Evolutionary conservation across 768 basidiomycete species (phyloP).

Genomic region (Coprinopsis marcescibilis): DNA sequence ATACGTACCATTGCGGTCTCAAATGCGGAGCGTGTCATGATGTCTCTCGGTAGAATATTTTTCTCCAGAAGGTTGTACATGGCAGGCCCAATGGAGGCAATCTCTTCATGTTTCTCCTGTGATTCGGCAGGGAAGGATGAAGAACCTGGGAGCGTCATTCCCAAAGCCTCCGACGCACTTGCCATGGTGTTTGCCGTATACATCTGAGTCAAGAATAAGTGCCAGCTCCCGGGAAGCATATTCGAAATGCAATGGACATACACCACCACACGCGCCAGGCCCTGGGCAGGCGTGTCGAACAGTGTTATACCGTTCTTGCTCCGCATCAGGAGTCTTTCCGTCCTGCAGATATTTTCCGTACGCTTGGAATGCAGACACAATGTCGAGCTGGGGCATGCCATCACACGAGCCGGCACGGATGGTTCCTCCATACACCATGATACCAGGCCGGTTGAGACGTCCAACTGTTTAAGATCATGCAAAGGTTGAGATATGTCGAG

Average conservation of each 20-base stretch:
- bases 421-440: slow-evolving; percentile 98
- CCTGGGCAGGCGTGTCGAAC: slow-evolving; percentile 95
- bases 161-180: slow-evolving; percentile 88
- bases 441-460: slow-evolving; percentile 87
- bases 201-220: slow-evolving; percentile 64
- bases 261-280: slow-evolving; percentile 95
- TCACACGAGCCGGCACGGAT: slow-evolving; percentile 92
- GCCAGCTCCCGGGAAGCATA: not conserved
- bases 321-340: slow-evolving; percentile 78
- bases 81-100: slow-evolving; percentile 68
- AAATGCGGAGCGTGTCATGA: slow-evolving; percentile 95
- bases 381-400: slow-evolving; percentile 82
- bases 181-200: slow-evolving; percentile 99
- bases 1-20: slow-evolving; percentile 90
- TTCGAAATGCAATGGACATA: slow-evolving; percentile 36
- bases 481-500: slow-evolving; percentile 14
- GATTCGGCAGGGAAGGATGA: slow-evolving; percentile 95
- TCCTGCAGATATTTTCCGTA: slow-evolving; percentile 94
- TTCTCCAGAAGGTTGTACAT: slow-evolving; percentile 86
- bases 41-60: slow-evolving; percentile 89
- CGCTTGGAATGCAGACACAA: slow-evolving; percentile 96
- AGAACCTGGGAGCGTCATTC: slow-evolving; percentile 96
- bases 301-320: slow-evolving; percentile 78
- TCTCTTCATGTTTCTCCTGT: slow-evolving; percentile 82
- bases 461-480: slow-evolving; percentile 52